Evolutionary conservation across 495 filamentous ascomycete genomes (phyloP).

Genomic region (Podospora pseudopauciseta): DNA sequence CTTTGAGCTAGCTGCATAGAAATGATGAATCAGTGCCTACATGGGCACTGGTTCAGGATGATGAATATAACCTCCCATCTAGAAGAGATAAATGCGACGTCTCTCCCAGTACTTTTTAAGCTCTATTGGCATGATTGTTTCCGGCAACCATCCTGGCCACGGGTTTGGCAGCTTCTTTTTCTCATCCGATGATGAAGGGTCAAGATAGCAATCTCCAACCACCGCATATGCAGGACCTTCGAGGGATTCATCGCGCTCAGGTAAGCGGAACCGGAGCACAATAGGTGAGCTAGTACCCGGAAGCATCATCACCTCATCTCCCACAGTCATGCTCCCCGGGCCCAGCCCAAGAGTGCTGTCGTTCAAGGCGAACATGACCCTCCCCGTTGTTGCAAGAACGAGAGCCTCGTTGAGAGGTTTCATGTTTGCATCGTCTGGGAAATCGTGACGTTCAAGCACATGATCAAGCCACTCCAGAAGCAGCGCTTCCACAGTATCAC

Average conservation of each 20-base stretch:
- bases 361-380: background rate
- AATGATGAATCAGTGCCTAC: too few relatives aligned
- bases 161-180: background rate
- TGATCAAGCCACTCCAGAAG: background rate
- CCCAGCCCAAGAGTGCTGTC: conserved; percentile 8
- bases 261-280: background rate
- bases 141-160: background rate
- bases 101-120: background rate
- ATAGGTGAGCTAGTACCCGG: conserved; percentile 5
- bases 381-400: background rate
- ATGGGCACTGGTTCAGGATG: too few relatives aligned
- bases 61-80: too few relatives aligned
- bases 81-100: background rate
- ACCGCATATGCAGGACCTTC: background rate
- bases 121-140: background rate
- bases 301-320: conserved; percentile 5
- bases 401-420: background rate
- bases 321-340: conserved; percentile 7
- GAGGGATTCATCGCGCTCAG: background rate
- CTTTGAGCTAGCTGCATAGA: too few relatives aligned
- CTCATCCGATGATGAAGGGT: background rate
- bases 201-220: background rate
- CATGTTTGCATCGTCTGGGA: background rate
- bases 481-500: background rate
- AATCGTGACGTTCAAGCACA: background rate